Conservation (phyloP, 176 grass and related monocot genomes). For the Chloris gayana region DNA sequence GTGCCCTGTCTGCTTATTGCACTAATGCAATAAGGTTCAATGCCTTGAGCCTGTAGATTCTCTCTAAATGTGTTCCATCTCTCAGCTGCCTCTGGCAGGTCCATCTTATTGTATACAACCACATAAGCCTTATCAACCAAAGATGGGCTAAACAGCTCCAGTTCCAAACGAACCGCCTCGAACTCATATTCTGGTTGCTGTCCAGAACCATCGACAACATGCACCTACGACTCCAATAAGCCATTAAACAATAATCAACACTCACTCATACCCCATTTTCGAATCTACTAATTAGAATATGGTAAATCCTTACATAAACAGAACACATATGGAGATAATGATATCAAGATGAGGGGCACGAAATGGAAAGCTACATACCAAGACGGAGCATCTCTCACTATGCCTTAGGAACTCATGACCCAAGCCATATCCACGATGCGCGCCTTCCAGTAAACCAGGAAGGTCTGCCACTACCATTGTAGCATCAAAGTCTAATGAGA, state of each 20-base stretch:
- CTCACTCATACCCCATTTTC: neutral
- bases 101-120: slow-evolving; percentile 95
- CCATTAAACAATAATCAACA: neutral
- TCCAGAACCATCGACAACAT: slow-evolving; percentile 90
- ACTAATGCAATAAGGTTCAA: slow-evolving; percentile 76
- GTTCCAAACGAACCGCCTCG: slow-evolving; percentile 91
- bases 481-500: slow-evolving; percentile 92
- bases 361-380: slow-evolving; percentile 48
- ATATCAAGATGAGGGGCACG: neutral
- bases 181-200: slow-evolving; percentile 93
- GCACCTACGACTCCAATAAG: slow-evolving; percentile 62
- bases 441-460: slow-evolving; percentile 94
- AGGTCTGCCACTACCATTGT: slow-evolving; percentile 97
- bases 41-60: slow-evolving; percentile 55
- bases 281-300: neutral
- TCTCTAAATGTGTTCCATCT: slow-evolving; percentile 72
- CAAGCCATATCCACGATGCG: slow-evolving; percentile 90
- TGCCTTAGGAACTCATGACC: slow-evolving; percentile 96
- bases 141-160: slow-evolving; percentile 91
- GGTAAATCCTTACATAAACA: neutral
- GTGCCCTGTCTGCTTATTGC: slow-evolving; percentile 83
- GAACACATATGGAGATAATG: slow-evolving; percentile 2
- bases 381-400: slow-evolving; percentile 82
- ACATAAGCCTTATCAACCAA: slow-evolving; percentile 87
- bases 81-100: slow-evolving; percentile 86